Percentiles rank a stretch among this genome's conserved stretches.
These are phyloP conservation scores for Dendrobium nobile DNA, from an alignment of 106 monocot genomes.

Conservation along the genomic window DNA sequence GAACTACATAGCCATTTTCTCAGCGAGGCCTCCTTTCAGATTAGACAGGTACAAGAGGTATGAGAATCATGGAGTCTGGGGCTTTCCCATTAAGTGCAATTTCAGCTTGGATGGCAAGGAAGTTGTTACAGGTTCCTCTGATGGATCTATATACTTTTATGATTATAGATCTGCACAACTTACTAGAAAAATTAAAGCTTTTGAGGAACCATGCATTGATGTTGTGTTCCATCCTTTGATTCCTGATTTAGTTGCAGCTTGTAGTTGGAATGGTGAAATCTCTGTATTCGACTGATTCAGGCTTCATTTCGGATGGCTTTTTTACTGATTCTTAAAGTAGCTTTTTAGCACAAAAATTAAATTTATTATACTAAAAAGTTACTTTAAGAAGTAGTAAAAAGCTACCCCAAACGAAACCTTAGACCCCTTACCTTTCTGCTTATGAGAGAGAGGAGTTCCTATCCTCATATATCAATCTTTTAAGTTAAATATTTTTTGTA, in stretches of 20 bases:
- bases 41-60: conserved; percentile 72
- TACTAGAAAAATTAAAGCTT: conserved; percentile 52
- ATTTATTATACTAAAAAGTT: too few species aligned
- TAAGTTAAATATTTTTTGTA: too few species aligned
- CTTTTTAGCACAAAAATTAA: too few species aligned
- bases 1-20: conserved; percentile 89
- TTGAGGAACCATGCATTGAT: conserved; percentile 70
- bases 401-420: too few species aligned
- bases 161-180: conserved; percentile 45
- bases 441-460: too few species aligned
- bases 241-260: conserved; percentile 59
- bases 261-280: conserved; percentile 74
- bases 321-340: not conserved
- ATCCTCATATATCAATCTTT: too few species aligned
- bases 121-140: conserved; percentile 72
- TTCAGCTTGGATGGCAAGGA: conserved; percentile 65
- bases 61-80: conserved; percentile 71
- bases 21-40: conserved; percentile 65
- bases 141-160: conserved; percentile 79
- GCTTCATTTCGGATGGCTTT: too few species aligned
- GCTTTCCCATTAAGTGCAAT: conserved; percentile 81
- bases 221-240: conserved; percentile 67
- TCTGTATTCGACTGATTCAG: conserved; percentile 31
- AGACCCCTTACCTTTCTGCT: too few species aligned
- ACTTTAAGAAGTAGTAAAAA: too few species aligned